phyloP scores from a whole-genome alignment of 2,329 filamentous ascomycete species.

The Neofusicoccum ribis region DNA sequence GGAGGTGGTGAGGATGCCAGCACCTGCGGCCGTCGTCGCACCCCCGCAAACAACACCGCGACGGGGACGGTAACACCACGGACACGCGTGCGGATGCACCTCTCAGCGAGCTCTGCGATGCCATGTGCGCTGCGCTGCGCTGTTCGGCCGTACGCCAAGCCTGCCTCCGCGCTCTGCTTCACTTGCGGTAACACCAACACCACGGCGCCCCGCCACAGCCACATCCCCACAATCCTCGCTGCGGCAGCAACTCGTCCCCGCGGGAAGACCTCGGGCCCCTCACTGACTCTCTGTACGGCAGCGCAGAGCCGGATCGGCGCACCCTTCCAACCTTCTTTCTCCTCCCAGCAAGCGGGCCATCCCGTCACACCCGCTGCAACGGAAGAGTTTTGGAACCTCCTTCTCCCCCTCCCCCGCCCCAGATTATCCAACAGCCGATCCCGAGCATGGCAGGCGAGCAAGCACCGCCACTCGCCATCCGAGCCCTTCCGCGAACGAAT shows the following conservation, averaged over 20 bases:
- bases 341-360: neutral
- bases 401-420: too few relatives aligned
- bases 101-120: neutral
- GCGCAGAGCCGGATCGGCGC: neutral
- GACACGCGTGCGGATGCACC: neutral
- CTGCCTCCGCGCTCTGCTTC: too few relatives aligned
- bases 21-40: neutral
- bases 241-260: too few relatives aligned
- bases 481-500: too few relatives aligned
- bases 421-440: too few relatives aligned
- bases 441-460: too few relatives aligned
- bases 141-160: neutral
- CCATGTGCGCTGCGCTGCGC: neutral
- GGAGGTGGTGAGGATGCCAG: neutral
- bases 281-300: neutral
- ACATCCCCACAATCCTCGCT: too few relatives aligned
- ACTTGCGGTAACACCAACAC: too few relatives aligned
- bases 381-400: neutral
- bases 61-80: neutral
- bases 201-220: too few relatives aligned
- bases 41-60: neutral
- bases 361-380: neutral
- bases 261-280: too few relatives aligned
- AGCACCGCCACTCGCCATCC: too few relatives aligned
- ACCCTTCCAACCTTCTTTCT: neutral